phyloP scores from a whole-genome alignment of 2,329 filamentous ascomycete species.

The Geoglossum cookeanum region DNA sequence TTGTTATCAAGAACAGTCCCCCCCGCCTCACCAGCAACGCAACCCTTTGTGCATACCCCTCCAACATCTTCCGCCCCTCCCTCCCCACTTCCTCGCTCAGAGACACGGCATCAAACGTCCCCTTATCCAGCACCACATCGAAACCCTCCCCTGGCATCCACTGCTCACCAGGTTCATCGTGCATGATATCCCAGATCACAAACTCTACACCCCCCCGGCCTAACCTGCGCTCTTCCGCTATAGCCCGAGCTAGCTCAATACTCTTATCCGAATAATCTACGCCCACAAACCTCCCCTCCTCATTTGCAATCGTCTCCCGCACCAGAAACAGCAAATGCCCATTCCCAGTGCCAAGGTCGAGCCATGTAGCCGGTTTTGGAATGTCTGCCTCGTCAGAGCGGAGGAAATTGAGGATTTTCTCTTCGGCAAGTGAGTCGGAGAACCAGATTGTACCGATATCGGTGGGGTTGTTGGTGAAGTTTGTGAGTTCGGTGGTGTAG shows the following conservation, averaged over 20 bases:
- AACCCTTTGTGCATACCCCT: conserved; percentile 55
- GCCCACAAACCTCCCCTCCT: conserved; percentile 42
- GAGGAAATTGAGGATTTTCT: conserved; percentile 57
- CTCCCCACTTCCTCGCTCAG: conserved; percentile 39
- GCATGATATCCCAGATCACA: conserved; percentile 5
- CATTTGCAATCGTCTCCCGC: conserved; percentile 26
- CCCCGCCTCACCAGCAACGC: conserved; percentile 47
- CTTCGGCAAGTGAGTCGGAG: conserved; percentile 74
- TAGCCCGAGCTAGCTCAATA: conserved; percentile 50
- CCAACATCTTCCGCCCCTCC: conserved; percentile 42
- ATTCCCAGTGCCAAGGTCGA: conserved; percentile 90
- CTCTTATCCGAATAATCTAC: conserved; percentile 72
- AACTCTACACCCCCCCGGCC: conserved; percentile 15
- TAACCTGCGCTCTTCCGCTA: conserved; percentile 22
- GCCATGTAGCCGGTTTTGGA: conserved; percentile 29
- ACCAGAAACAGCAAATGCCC: conserved; percentile 79
- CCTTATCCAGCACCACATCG: conserved; percentile 92
- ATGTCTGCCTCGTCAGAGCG: conserved; percentile 26
- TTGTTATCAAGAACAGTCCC: conserved; percentile 69
- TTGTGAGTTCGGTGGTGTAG: conserved; percentile 51
- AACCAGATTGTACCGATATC: conserved; percentile 94
- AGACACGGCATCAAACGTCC: conserved; percentile 89
- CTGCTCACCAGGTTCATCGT: conserved; percentile 11
- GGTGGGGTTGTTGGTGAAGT: conserved; percentile 49
- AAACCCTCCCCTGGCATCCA: conserved; percentile 37